Percentiles rank a stretch among this genome's conserved stretches.
Conservation (phyloP, 345 rosid genomes). For the Citrus unshiu region DNA sequence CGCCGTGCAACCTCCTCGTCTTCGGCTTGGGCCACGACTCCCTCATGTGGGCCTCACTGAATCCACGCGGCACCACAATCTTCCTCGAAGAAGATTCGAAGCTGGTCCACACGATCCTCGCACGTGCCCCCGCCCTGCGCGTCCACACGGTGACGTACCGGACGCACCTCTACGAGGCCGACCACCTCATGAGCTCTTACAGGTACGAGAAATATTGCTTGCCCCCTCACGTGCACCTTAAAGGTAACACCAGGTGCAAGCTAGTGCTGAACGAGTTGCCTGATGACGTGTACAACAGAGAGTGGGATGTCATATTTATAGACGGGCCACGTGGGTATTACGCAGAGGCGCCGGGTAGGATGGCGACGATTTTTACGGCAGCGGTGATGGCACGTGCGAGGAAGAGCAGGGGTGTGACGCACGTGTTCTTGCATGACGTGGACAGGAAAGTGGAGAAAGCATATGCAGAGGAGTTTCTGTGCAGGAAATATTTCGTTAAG, state of each 20-base stretch:
- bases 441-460: conserved; percentile 51
- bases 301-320: conserved; percentile 59
- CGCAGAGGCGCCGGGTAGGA: conserved; percentile 58
- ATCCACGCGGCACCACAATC: conserved; percentile 45
- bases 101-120: conserved; percentile 32
- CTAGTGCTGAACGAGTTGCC: conserved; percentile 39
- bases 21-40: conserved; percentile 64
- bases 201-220: conserved; percentile 30
- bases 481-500: conserved; percentile 41
- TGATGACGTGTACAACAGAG: conserved; percentile 45
- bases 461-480: conserved; percentile 49
- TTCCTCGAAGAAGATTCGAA: conserved; percentile 59
- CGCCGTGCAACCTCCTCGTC: conserved; percentile 60
- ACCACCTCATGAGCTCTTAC: conserved; percentile 31
- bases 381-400: conserved; percentile 54
- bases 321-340: conserved; percentile 60
- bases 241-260: conserved; percentile 33
- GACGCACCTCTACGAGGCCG: conserved; percentile 48
- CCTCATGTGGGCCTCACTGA: conserved; percentile 54
- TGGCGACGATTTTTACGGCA: conserved; percentile 55
- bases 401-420: conserved; percentile 43
- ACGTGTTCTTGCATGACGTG: conserved; percentile 54
- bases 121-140: conserved; percentile 23
- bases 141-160: conserved; percentile 37
- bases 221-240: conserved; percentile 25